Percentiles rank a stretch among this genome's conserved stretches.
These are phyloP conservation scores for Lycium barbarum DNA, from an alignment of 257 asterid genomes.

Conservation along the genomic window DNA sequence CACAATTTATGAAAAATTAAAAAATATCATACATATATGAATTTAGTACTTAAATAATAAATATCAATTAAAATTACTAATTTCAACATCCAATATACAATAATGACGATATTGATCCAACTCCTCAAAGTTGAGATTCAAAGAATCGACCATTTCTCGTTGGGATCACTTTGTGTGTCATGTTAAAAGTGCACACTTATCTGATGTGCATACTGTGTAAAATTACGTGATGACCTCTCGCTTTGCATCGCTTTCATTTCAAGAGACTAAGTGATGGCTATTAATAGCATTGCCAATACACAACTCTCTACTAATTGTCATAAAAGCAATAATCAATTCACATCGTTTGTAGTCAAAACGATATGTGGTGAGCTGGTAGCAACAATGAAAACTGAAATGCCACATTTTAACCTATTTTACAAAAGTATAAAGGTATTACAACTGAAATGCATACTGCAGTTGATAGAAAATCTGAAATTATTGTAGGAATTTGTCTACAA, in stretches of 20 bases:
- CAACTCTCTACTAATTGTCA: background rate
- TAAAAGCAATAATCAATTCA: background rate
- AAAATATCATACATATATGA: background rate
- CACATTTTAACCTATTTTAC: background rate
- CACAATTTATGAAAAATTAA: background rate
- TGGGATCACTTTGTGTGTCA: background rate
- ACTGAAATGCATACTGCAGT: background rate
- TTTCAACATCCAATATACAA: background rate
- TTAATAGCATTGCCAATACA: background rate
- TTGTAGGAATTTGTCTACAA: background rate
- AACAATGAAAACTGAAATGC: background rate
- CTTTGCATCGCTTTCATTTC: background rate
- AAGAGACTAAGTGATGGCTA: background rate
- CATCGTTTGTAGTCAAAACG: background rate
- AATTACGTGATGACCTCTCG: background rate
- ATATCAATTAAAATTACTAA: background rate
- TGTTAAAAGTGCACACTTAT: background rate
- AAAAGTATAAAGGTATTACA: background rate
- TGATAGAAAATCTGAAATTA: background rate
- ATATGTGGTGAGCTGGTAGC: no score
- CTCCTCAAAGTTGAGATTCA: background rate
- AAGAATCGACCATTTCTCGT: background rate
- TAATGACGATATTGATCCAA: background rate
- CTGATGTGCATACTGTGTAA: background rate
- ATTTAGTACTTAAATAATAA: background rate